Percentiles rank a stretch among this genome's conserved stretches.
phyloP scores from a whole-genome alignment of 2,329 filamentous ascomycete genomes.

The Colletotrichum costaricense region DNA sequence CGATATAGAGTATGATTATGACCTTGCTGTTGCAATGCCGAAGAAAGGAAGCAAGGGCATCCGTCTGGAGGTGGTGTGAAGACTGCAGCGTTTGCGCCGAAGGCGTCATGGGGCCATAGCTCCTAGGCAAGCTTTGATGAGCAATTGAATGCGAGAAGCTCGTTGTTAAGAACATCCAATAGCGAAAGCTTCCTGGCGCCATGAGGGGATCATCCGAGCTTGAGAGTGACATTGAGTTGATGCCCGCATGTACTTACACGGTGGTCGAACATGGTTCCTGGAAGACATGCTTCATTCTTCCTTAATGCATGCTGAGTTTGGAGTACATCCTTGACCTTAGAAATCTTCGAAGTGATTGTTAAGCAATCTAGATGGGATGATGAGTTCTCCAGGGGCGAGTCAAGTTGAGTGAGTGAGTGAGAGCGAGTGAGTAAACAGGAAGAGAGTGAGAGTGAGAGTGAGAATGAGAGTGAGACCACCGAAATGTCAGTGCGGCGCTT shows the following conservation, averaged over 20 bases:
- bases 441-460: not conserved
- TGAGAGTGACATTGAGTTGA: not conserved
- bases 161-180: not conserved
- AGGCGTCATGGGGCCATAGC: not conserved
- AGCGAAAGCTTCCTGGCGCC: not conserved
- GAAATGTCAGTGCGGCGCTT: slow-evolving; percentile 11
- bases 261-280: not conserved
- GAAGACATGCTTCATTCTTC: too few species aligned
- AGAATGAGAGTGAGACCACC: not conserved
- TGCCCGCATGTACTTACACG: not conserved
- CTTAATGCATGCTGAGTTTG: too few species aligned
- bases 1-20: slow-evolving; percentile 42
- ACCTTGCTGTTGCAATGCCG: slow-evolving; percentile 39
- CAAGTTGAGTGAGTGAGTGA: not conserved
- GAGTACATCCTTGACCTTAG: too few species aligned
- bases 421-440: not conserved
- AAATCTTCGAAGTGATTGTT: too few species aligned
- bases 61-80: slow-evolving; percentile 5
- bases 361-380: too few species aligned
- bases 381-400: not conserved
- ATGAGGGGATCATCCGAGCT: not conserved
- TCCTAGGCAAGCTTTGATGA: not conserved
- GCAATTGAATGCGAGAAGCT: not conserved
- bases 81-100: not conserved
- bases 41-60: slow-evolving; percentile 27